A percentile compares a stretch with the other conserved stretches of the same genome.
phyloP scores from a whole-genome alignment of 495 filamentous ascomycete species.

The Sordaria brevicollis region DNA sequence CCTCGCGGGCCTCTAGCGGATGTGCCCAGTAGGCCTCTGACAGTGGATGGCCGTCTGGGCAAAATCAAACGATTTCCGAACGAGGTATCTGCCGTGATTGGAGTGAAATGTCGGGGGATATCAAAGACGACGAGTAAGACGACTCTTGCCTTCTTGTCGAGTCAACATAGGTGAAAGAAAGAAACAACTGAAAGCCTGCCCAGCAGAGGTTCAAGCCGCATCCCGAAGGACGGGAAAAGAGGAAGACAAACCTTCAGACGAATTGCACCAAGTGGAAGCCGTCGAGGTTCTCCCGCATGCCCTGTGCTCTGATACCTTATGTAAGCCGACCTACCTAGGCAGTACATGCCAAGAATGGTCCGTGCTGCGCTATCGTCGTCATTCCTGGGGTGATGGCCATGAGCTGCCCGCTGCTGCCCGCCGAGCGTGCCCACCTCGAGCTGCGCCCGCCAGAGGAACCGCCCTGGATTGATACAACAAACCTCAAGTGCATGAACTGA shows the following conservation, averaged over 20 bases:
- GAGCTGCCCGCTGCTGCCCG: neutral
- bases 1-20: neutral
- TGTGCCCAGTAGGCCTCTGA: neutral
- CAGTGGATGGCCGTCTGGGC: neutral
- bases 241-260: no score
- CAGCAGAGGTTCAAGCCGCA: neutral
- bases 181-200: neutral
- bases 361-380: neutral
- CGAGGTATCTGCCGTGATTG: neutral
- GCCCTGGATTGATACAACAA: neutral
- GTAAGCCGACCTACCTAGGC: neutral
- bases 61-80: neutral
- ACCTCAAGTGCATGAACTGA: neutral
- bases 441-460: neutral
- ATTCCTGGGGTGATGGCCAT: neutral
- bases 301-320: neutral
- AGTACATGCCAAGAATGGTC: neutral
- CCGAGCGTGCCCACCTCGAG: neutral
- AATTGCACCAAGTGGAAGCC: no score
- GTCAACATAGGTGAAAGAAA: neutral
- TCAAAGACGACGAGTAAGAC: neutral
- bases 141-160: neutral
- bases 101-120: neutral
- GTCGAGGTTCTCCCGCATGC: neutral
- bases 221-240: neutral